Evolutionary conservation across 2,329 filamentous ascomycete species (phyloP).

Genomic region (Paraphoma sp.): DNA sequence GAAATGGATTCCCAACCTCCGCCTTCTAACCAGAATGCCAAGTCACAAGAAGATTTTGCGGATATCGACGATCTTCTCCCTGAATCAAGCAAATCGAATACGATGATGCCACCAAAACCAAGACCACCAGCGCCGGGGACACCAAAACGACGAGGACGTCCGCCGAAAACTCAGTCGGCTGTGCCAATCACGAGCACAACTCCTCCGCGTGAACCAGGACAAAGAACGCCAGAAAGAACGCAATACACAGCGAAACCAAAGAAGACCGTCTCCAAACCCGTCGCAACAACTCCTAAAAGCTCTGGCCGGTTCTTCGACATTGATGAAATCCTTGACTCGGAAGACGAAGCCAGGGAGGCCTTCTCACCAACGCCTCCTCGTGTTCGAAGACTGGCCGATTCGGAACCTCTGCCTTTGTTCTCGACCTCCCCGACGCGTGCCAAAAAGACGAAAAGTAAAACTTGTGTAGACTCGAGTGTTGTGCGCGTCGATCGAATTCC

Average conservation of each 20-base stretch:
- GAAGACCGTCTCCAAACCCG: not conserved
- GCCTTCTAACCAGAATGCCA: constrained; percentile 35
- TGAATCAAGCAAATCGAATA: constrained; percentile 9
- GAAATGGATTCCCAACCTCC: constrained; percentile 27
- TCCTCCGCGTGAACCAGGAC: not conserved
- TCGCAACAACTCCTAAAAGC: constrained; percentile 21
- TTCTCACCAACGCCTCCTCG: constrained; percentile 46
- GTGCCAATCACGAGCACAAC: constrained; percentile 9
- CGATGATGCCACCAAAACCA: constrained; percentile 1
- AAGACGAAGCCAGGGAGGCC: constrained; percentile 38
- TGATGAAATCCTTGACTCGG: constrained; percentile 50
- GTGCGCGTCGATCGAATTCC: constrained; percentile 23
- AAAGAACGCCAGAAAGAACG: not conserved
- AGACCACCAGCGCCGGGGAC: constrained; percentile 12
- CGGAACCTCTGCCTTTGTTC: constrained; percentile 23
- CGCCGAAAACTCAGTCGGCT: constrained; percentile 21
- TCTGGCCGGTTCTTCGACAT: constrained; percentile 39
- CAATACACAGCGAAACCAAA: constrained; percentile 3
- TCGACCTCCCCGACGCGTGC: constrained; percentile 1
- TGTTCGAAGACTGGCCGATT: constrained; percentile 16
- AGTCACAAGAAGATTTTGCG: constrained; percentile 23
- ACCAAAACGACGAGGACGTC: constrained; percentile 29
- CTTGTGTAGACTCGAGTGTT: not conserved
- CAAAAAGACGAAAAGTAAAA: not conserved
- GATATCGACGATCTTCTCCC: constrained; percentile 37